Evolutionary conservation across 2,329 filamentous ascomycete species (phyloP).

Genomic region (Penicillium sp.): DNA sequence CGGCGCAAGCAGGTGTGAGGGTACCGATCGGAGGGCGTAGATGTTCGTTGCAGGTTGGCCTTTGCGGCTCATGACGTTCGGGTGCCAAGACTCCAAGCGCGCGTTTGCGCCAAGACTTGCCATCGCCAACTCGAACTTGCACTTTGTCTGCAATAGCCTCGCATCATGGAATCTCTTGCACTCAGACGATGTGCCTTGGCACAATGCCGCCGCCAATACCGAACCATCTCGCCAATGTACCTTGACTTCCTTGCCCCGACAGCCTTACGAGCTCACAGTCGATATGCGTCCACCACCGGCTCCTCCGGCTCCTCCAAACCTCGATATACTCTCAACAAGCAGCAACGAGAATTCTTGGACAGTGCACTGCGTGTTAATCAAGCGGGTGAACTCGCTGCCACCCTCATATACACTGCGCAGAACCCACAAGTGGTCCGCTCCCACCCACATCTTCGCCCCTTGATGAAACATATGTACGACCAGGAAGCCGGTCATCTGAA

Average conservation of each 20-base stretch:
- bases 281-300: slow-evolving; percentile 24
- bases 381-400: slow-evolving; percentile 93
- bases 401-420: slow-evolving; percentile 87
- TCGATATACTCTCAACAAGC: slow-evolving; percentile 56
- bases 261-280: slow-evolving; percentile 23
- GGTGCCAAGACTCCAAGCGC: slow-evolving; percentile 30
- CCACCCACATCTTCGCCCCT: slow-evolving; percentile 77
- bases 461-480: slow-evolving; percentile 98
- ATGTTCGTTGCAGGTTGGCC: slow-evolving; percentile 19
- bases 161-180: slow-evolving; percentile 24
- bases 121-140: slow-evolving; percentile 1
- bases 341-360: slow-evolving; percentile 69
- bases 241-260: slow-evolving; percentile 37
- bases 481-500: slow-evolving; percentile 84
- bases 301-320: slow-evolving; percentile 28
- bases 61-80: slow-evolving; percentile 30
- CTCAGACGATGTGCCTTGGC: slow-evolving; percentile 20
- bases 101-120: slow-evolving; percentile 22
- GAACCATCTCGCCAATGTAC: slow-evolving; percentile 21
- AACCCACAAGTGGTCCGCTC: slow-evolving; percentile 71
- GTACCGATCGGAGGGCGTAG: slow-evolving; percentile 17
- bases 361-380: slow-evolving; percentile 90
- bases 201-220: slow-evolving; percentile 9
- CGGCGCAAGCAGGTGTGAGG: slow-evolving; percentile 10
- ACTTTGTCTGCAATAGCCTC: not conserved